Evolutionary conservation across 2,329 filamentous ascomycete genomes (phyloP), one percentile per base, ranked within the genome.

Genomic region (Fusarium bactridioides): DNA sequence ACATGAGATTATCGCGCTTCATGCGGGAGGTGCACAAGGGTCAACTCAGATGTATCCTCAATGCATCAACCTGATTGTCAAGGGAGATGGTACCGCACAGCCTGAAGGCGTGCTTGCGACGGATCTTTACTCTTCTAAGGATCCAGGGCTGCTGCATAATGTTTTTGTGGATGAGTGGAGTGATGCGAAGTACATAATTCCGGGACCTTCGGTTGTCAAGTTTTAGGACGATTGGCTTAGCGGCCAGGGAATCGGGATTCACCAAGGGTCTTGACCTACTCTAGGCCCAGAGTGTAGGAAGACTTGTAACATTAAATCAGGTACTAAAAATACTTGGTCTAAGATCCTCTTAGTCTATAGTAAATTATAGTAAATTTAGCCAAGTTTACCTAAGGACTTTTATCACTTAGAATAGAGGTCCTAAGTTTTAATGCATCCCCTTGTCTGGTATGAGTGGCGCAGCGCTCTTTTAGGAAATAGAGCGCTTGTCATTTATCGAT

Each of bases 211-310:
- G 4, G 23, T 53, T 9, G 31, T 11, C 2, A 21, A 6, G 31
- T 27, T 37, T 4, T 53, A 53, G 48, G 4, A 1, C 2, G 7
- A 7, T 4, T 10, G 3, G 8, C 33, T 18, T 10, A 35, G 33
- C 16, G 0, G 8, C 0, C 0, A 35, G 7, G 33, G 9, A 35
- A 18, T 18, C 33, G 10, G 33, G 16, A 2, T 18, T 2, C 1
- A 35, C 3, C 33, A 35, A 35, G 15, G 33, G 29, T 29, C 29
- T 29, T 29, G 1, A 29, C 27, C 27, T 29, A 11, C 27, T 10
- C 27, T 29, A 29, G 27, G 1, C 9, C 27, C 27, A 29, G 27
- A 4, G 27, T 10, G 27, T 10, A 29, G 27, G 27, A 10, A 10
- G 27, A 29, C 10, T 29, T 29, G 9, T 10, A 1, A 29, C 15